Evolutionary conservation across 163 green algal species (phyloP).

Genomic region (Smithsoniella earleae): DNA sequence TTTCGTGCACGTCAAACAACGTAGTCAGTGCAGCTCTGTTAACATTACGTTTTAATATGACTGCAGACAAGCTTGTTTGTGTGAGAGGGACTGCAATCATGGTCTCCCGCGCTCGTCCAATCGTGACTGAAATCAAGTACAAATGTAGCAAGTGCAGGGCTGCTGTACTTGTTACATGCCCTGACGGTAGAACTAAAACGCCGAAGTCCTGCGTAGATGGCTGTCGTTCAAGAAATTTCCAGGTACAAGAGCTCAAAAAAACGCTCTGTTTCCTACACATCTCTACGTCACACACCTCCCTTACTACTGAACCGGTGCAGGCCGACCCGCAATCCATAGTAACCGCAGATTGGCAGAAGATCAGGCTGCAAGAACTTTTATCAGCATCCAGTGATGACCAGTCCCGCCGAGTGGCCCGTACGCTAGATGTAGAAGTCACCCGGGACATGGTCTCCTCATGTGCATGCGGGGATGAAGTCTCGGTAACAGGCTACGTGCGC

Average conservation of each 20-base stretch:
- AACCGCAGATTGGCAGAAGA: constrained; percentile 73
- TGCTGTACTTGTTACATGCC: constrained; percentile 35
- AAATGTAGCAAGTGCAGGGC: constrained; percentile 69
- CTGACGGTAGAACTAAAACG: constrained; percentile 52
- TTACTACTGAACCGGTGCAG: not conserved
- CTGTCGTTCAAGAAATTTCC: constrained; percentile 68
- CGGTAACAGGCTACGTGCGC: constrained; percentile 67
- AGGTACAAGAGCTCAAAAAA: not conserved
- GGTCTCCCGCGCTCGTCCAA: constrained; percentile 34
- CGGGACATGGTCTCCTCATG: constrained; percentile 71
- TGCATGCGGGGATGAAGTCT: constrained; percentile 72
- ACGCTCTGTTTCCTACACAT: not conserved
- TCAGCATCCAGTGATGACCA: constrained; percentile 42
- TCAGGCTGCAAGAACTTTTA: constrained; percentile 61
- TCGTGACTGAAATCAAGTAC: constrained; percentile 67
- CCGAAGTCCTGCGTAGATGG: constrained; percentile 47
- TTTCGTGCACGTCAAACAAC: too few species aligned
- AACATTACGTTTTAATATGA: not conserved
- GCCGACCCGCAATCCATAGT: not conserved
- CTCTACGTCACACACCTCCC: not conserved
- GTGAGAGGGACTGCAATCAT: constrained; percentile 10
- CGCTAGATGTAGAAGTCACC: constrained; percentile 69
- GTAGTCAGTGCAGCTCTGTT: not conserved
- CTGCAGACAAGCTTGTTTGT: constrained; percentile 11
- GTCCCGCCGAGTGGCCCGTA: constrained; percentile 38